Evolutionary conservation across 2,329 filamentous ascomycete genomes (phyloP), one percentile per base, ranked within the genome.

Genomic region (Penicillium sp.): DNA sequence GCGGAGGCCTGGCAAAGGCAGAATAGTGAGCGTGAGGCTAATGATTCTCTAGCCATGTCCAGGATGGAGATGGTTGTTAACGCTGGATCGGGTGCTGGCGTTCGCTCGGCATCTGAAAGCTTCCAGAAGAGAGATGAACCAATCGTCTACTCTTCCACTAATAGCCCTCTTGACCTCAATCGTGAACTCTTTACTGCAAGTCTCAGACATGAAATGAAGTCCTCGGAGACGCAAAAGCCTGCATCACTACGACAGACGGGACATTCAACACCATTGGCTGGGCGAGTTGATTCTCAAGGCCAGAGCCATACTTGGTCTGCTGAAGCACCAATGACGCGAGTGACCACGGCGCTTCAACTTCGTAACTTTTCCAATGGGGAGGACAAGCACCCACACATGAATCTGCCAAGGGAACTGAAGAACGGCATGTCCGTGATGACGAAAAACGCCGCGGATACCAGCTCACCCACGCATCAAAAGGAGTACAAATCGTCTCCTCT

Each of bases 401-500:
- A 55, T 35, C 49, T 41, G 1, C 47, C 48, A 6, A 59, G 58
- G 22, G 60, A 55, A n/a, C 11, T 37, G 37, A 52, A 34, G 22
- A 37, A 38, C 3, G 35, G 17, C 22, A 31, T 12, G 34, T 15
- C 31, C n/a, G 34, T 34, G 14, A 8, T 50, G n/a, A n/a, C 6
- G 11, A 50, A 50, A 35, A 3, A 37, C n/a, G 6, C 14, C 4
- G n/a, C 49, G 3, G 41, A 56, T 12, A 11, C 49, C 50, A n/a
- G 34, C 53, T 37, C 31, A 52, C 15, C 65, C 60, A 61, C 58
- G 20, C 54, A 59, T 10, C 58, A 69, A 45, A 68, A 63, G 38
- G 60, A 45, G 12, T 74, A 74, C 61, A 72, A 67, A 50, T 73
- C 73, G 6, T 76, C 74, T 12, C 73, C 73, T 22, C 66, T 76